phyloP scores from a whole-genome alignment of 2,329 filamentous ascomycete species.

The Colletotrichum sp. region DNA sequence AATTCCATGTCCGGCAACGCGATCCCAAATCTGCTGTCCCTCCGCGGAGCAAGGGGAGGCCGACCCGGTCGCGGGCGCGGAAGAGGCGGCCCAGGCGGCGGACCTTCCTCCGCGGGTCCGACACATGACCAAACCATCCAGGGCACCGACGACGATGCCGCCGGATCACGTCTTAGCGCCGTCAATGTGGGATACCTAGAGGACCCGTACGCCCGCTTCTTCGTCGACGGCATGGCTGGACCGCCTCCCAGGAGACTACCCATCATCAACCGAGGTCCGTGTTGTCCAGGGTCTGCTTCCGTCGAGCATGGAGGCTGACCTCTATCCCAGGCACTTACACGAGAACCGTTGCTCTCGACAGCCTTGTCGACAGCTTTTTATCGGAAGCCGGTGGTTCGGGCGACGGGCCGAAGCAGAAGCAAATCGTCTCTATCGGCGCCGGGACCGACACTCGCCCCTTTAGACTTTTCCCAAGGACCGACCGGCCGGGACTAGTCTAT shows the following conservation, averaged over 20 bases:
- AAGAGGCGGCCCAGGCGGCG: constrained; percentile 30
- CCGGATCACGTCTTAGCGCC: constrained; percentile 86
- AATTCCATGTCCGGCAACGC: constrained; percentile 69
- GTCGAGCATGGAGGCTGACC: constrained; percentile 21
- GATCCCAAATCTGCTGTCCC: constrained; percentile 79
- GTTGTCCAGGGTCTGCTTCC: constrained; percentile 15
- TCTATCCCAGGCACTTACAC: constrained; percentile 80
- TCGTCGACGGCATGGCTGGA: constrained; percentile 59
- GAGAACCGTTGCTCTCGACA: constrained; percentile 83
- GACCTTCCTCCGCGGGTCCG: constrained; percentile 30
- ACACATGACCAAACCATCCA: constrained; percentile 79
- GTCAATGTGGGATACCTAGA: constrained; percentile 84
- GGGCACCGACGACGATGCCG: constrained; percentile 90
- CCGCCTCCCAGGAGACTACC: constrained; percentile 72
- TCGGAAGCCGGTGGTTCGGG: constrained; percentile 33
- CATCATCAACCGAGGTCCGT: constrained; percentile 89
- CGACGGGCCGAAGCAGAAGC: constrained; percentile 48
- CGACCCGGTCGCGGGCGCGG: constrained; percentile 38
- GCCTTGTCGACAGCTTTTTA: constrained; percentile 76
- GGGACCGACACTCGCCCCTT: constrained; percentile 93
- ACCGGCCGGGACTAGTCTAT: constrained; percentile 64
- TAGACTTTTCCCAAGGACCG: constrained; percentile 64
- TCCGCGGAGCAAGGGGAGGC: constrained; percentile 51
- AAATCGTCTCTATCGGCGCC: constrained; percentile 91
- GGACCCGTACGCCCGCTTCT: constrained; percentile 77